Base-by-base conservation (phyloP, 768 basidiomycete species). In the Phylloporus sp. region DNA sequence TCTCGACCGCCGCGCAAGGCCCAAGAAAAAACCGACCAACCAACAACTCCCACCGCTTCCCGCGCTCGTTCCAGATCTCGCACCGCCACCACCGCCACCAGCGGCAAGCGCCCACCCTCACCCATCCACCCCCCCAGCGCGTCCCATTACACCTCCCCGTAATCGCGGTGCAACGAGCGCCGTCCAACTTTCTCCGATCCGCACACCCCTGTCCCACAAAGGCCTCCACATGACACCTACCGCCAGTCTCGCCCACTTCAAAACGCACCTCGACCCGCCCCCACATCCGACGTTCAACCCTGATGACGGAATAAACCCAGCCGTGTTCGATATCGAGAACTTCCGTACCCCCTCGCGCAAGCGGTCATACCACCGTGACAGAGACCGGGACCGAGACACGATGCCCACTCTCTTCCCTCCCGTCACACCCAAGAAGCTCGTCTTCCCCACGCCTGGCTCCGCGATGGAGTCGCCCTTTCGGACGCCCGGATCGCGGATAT, bases 211-310 rank as follows among this genome's bases (percentile, higher is more conserved):
- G 7, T 84, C 83, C 0, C 81, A 84, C 59, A 77, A 74, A 54
- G 84, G 82, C 31, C 59, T 84, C 28, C 79, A 83, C 54, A 83
- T 82, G 82, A 82, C 81, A 53, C 84, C 84, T 4, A 76, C 75
- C 3, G 64, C 82, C 1, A 83, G 79, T 53, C 71, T 85, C 13
- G 77, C 72, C 9, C 80, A 86, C 64, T 85, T 83, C 62, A 86
- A 85, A 55, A 76, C 78, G 9, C 70, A 82, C 53, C 69, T 85
- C 11, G 81, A 85, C 52, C 84, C 84, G 0, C 82, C 82, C 1
- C 78, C 76, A 3, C 56, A 69, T 34, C 45, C 70, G 53, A 9
- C 54, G 0, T 62, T 56, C 44, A 57, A 42, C 50, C 58, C 42
- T 7, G 60, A 54, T 11, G 63, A 58, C 13, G 66, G 66, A 11